Evolutionary conservation across 1,284 basidiomycete genomes (phyloP), one percentile per base, ranked within the genome.

Genomic region (Ustilago sp.): DNA sequence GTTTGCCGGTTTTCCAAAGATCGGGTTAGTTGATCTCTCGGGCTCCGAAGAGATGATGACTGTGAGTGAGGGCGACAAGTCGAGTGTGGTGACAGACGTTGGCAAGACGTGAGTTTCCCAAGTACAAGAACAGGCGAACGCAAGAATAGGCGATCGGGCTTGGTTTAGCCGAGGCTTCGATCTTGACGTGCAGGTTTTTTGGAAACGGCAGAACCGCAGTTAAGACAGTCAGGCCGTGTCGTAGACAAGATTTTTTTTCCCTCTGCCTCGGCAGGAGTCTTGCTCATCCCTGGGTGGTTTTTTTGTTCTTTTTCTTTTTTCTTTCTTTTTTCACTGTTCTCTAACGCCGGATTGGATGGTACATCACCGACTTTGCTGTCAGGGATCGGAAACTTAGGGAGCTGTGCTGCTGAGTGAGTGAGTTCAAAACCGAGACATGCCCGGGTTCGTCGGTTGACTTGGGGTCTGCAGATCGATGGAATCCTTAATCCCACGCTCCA

Each of bases 101-200:
- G 23, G 23, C 23, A 28, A 28, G 3, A 28, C 23, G 23, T 28
- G 23, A 28, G 23, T 28, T 2, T 28, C 23, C 23, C 23, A 2
- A 28, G 23, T 28, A 28, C 23, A 28, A 28, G 23, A 23, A 23
- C 2, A 2, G 23, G 3, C 23, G 23, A 23, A 23, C 23, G 23
- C 23, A 23, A 23, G 23, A 28, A 28, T 28, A 28, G 43, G 19
- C n/a, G 8, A 19, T n/a, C 39, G 1, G 15, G 13, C 32, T 38
- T 52, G 19, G 8, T 28, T 45, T 51, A 60, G 51, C 63, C 68
- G 63, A 71, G 59, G 31, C 12, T 58, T 58, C 70, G 70, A 73
- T 73, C 70, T 34, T 64, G 61, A 73, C 61, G 65, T 73, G 70
- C 70, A 73, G 36, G 63, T 63, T 48, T 19, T 35, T 28, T 13